These are phyloP conservation scores for Pseudogymnoascus destructans DNA, from an alignment of 2,329 filamentous ascomycete species.

Conservation along the genomic window DNA sequence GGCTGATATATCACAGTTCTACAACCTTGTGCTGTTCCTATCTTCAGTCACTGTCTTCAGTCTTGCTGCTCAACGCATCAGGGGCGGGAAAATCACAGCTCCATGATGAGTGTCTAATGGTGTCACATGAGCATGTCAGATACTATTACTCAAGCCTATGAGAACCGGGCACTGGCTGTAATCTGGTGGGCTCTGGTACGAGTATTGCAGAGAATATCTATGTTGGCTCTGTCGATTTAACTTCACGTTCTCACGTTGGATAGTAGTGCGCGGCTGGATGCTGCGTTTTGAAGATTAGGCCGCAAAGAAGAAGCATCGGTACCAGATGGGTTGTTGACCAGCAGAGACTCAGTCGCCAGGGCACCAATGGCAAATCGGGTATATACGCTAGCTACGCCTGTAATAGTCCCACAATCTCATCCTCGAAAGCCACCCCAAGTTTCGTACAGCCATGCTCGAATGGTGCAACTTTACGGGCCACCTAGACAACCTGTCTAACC, in stretches of 20 bases:
- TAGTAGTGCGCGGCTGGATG: neutral
- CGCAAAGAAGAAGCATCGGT: neutral
- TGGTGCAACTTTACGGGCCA: neutral
- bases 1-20: conserved; percentile 52
- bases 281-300: neutral
- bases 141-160: neutral
- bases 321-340: neutral
- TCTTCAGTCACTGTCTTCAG: conserved; percentile 92
- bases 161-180: neutral
- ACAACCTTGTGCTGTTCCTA: conserved; percentile 94
- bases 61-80: conserved; percentile 78
- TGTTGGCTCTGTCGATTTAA: neutral
- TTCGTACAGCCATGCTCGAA: neutral
- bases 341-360: neutral
- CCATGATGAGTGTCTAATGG: neutral
- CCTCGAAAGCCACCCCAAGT: neutral
- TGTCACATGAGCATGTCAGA: neutral
- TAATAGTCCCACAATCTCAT: neutral
- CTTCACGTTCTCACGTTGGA: neutral
- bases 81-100: conserved; percentile 20
- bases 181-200: neutral
- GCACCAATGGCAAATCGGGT: neutral
- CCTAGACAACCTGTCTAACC: conserved; percentile 35
- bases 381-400: neutral
- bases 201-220: neutral